Base-by-base conservation (phyloP, 2,329 filamentous ascomycete genomes). In the Penicillium sp. region DNA sequence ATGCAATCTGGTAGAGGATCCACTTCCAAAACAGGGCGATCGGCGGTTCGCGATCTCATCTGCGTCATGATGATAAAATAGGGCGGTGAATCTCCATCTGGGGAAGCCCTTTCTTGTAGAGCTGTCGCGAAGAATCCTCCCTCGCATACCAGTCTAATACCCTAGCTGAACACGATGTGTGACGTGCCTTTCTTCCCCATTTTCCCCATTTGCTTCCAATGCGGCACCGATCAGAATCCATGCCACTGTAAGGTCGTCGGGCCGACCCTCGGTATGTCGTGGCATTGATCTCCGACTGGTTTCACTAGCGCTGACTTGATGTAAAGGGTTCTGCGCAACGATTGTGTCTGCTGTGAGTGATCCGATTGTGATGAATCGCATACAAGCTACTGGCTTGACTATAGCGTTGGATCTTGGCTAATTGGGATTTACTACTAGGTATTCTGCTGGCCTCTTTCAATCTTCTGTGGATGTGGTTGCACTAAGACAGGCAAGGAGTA, bases 211-310 rank as follows among this genome's bases (percentile, higher is more conserved):
- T 83, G 81, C 68, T 79, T 83, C 67, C 81, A 84, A 67, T 83
- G 80, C 67, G 81, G 70, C 43, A 83, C 80, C 8, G 75, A 83
- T 56, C 79, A 84, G 61, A 84, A 84, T 52, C 82, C 81, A 3
- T 84, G 81, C 52, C 79, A 78, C 57, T 83, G 81, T 64, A 84
- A 84, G 65, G 74, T 84, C 8, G 75, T 84, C 27, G 81, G 82
- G 1, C 81, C 81, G 36, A 84, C 81, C 1, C 63, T 84, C 42
- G 81, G 80, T 64, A 74, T 61, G 62, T 67, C 24, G 24, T 27
- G 24, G 24, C 24, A 27, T 6, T 27, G 24, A 27, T 27, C 24
- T 27, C 24, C 24, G 24, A 8, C 5, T 18, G 24, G 8, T 27
- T 27, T 6, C 5, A 27, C 24, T 5, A 27, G 5, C 24, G 6